Conservation (phyloP, 1,284 basidiomycete species). For the Ceratobasidium sp. region DNA sequence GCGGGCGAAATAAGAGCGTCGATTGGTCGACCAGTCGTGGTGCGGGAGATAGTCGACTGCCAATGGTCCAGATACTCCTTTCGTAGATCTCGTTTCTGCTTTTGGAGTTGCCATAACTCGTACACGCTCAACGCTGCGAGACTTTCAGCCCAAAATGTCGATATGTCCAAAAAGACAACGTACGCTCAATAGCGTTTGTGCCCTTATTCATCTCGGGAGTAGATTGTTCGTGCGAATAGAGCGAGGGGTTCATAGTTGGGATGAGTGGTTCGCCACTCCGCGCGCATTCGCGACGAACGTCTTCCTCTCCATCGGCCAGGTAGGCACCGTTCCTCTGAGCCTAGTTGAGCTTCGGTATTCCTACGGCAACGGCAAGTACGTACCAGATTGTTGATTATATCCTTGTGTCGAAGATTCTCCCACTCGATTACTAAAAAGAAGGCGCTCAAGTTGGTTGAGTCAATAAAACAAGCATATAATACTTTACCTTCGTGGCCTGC, state of each 20-base stretch:
- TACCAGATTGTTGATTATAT: slow-evolving; percentile 45
- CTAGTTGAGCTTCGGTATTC: neutral
- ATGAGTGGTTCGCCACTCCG: slow-evolving; percentile 67
- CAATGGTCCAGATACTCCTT: slow-evolving; percentile 69
- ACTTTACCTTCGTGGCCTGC: slow-evolving; percentile 75
- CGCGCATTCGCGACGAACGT: slow-evolving; percentile 50
- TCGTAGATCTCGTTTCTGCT: slow-evolving; percentile 62
- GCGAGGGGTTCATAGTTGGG: slow-evolving; percentile 62
- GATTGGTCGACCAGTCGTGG: slow-evolving; percentile 72
- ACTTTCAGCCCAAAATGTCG: neutral
- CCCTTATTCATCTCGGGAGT: slow-evolving; percentile 32
- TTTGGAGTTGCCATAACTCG: slow-evolving; percentile 69
- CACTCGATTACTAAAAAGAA: slow-evolving; percentile 58
- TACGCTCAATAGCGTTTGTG: slow-evolving; percentile 31
- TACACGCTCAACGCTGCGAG: slow-evolving; percentile 58
- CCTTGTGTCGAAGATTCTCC: slow-evolving; percentile 50
- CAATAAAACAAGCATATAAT: neutral
- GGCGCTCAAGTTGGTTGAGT: too few species aligned
- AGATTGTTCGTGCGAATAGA: slow-evolving; percentile 35
- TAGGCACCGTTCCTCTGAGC: slow-evolving; percentile 48
- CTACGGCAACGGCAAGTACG: neutral
- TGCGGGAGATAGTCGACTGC: slow-evolving; percentile 64
- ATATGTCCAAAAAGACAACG: slow-evolving; percentile 42
- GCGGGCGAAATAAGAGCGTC: slow-evolving; percentile 73
- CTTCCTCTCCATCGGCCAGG: slow-evolving; percentile 51